A percentile compares a stretch with the other conserved stretches of the same genome.
Evolutionary conservation across 768 basidiomycete genomes (phyloP).

Genomic region (Strobilomyces echinocephalus): DNA sequence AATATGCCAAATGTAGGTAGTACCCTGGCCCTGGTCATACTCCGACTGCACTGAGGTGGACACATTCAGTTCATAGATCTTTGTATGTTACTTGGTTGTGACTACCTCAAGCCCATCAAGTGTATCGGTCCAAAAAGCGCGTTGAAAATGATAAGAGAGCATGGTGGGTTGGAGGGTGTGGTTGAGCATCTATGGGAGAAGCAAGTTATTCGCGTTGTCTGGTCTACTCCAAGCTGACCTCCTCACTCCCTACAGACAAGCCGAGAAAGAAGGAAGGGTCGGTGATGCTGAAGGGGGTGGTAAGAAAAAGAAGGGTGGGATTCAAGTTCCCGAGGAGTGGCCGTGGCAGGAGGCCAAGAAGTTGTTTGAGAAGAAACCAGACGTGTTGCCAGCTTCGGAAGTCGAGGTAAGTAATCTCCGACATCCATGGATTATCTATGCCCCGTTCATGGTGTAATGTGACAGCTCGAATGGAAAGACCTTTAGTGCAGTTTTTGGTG

Average conservation of each 20-base stretch:
- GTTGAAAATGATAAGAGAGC: constrained; percentile 84
- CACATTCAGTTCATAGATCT: constrained; percentile 82
- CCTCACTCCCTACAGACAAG: constrained; percentile 20
- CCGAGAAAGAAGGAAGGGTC: constrained; percentile 41
- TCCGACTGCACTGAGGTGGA: background rate
- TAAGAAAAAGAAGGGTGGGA: constrained; percentile 61
- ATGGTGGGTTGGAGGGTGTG: constrained; percentile 66
- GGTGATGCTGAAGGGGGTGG: constrained; percentile 37
- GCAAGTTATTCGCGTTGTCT: constrained; percentile 34
- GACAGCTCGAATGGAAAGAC: constrained; percentile 86
- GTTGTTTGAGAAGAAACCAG: constrained; percentile 84
- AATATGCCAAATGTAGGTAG: constrained; percentile 73
- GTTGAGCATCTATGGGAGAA: constrained; percentile 77
- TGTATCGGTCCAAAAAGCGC: constrained; percentile 96
- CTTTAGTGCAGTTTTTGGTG: constrained; percentile 92
- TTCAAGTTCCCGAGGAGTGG: constrained; percentile 90
- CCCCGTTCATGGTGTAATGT: background rate
- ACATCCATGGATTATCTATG: background rate
- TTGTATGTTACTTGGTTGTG: constrained; percentile 94
- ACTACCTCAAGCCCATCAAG: constrained; percentile 98
- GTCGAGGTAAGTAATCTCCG: constrained; percentile 68
- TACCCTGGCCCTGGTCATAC: background rate
- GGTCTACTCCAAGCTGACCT: background rate
- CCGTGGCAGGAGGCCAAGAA: constrained; percentile 94
- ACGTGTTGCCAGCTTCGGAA: constrained; percentile 81